Conservation (phyloP, 2,329 filamentous ascomycete genomes). For the Ophiostoma triangulosporum region DNA sequence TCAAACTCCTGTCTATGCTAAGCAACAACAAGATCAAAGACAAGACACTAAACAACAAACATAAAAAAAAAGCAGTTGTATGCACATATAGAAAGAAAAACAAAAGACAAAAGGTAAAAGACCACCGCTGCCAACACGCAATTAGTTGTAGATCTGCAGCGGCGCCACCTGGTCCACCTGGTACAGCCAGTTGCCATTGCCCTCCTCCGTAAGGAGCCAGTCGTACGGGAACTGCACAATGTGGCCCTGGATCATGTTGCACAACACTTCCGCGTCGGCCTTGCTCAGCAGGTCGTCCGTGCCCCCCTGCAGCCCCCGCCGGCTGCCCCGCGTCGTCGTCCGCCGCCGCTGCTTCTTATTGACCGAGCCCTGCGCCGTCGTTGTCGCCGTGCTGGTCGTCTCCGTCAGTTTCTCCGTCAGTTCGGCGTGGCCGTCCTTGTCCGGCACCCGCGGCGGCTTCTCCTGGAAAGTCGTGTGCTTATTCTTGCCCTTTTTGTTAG, state of each 20-base stretch:
- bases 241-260: slow-evolving; percentile 73
- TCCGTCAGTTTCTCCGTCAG: slow-evolving; percentile 6
- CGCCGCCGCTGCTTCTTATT: slow-evolving; percentile 53
- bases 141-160: slow-evolving; percentile 92
- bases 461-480: slow-evolving; percentile 44
- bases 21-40: no score
- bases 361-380: slow-evolving; percentile 28
- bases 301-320: slow-evolving; percentile 46
- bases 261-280: slow-evolving; percentile 66
- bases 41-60: no score
- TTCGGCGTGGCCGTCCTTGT: slow-evolving; percentile 7
- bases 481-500: slow-evolving; percentile 13
- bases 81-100: no score
- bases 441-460: slow-evolving; percentile 22
- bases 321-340: slow-evolving; percentile 55
- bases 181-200: slow-evolving; percentile 91
- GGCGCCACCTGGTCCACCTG: slow-evolving; percentile 92
- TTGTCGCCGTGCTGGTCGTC: not conserved
- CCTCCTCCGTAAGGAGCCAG: slow-evolving; percentile 84
- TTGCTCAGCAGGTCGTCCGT: slow-evolving; percentile 64
- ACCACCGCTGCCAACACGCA: no score
- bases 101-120: no score
- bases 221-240: slow-evolving; percentile 91
- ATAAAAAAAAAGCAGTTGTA: no score
- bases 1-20: no score